Percentiles rank a stretch among this genome's conserved stretches.
phyloP scores from a whole-genome alignment of 768 basidiomycete species.

The Daedaleopsis nitida region DNA sequence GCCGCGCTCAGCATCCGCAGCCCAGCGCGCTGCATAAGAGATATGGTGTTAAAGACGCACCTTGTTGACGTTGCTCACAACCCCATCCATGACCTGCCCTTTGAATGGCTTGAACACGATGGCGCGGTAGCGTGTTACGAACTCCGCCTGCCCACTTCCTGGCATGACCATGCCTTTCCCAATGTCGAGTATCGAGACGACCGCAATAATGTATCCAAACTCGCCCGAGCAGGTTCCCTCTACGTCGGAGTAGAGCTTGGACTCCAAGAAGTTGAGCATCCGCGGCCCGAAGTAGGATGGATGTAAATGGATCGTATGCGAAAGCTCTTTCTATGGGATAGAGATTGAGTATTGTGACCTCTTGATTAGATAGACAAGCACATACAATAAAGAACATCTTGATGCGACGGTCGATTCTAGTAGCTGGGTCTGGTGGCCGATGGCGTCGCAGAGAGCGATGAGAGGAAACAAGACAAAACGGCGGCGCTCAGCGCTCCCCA shows the following conservation, averaged over 20 bases:
- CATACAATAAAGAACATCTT: neutral
- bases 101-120: slow-evolving; percentile 99
- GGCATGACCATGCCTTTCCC: slow-evolving; percentile 91
- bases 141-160: slow-evolving; percentile 94
- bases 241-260: slow-evolving; percentile 92
- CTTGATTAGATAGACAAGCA: neutral
- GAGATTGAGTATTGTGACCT: neutral
- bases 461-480: no score
- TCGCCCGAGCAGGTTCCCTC: slow-evolving; percentile 97
- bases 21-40: no score
- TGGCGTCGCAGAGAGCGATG: no score
- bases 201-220: slow-evolving; percentile 93
- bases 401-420: no score
- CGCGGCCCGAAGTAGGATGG: slow-evolving; percentile 98
- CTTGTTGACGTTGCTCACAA: slow-evolving; percentile 95
- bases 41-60: slow-evolving; percentile 43
- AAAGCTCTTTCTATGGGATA: slow-evolving; percentile 80
- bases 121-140: slow-evolving; percentile 90
- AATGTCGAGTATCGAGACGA: slow-evolving; percentile 87
- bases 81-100: slow-evolving; percentile 96
- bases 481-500: no score
- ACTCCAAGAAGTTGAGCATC: slow-evolving; percentile 90
- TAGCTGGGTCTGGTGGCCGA: no score
- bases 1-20: no score
- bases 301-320: slow-evolving; percentile 96